Conservation (phyloP, 179 eudicot species). For the Sideroxylon spinosum region DNA sequence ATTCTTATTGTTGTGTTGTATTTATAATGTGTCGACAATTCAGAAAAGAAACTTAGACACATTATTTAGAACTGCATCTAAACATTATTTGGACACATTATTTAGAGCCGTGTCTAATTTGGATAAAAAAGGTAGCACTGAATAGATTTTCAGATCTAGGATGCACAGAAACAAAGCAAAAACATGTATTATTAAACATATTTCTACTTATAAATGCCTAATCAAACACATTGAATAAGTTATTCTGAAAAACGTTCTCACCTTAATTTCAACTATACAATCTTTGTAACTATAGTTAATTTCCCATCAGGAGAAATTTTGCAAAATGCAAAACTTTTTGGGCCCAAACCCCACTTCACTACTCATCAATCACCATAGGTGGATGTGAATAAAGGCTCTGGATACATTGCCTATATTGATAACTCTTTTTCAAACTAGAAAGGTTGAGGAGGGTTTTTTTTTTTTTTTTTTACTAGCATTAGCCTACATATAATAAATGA, state of each 20-base stretch:
- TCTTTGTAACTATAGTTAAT: background rate
- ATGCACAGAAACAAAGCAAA: background rate
- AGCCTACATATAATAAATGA: too few relatives aligned
- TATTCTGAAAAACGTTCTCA: too few relatives aligned
- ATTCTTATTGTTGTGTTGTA: background rate
- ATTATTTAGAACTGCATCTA: too few relatives aligned
- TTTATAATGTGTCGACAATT: too few relatives aligned
- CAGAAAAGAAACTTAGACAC: too few relatives aligned
- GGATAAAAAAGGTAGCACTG: too few relatives aligned
- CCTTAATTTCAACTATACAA: too few relatives aligned
- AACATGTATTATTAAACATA: background rate
- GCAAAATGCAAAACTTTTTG: background rate
- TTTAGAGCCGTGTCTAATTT: too few relatives aligned
- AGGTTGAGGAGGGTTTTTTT: background rate
- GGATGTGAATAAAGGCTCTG: background rate
- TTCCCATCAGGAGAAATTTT: slow-evolving; percentile 8
- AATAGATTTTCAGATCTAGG: too few relatives aligned
- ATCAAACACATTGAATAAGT: background rate
- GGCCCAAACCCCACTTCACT: background rate
- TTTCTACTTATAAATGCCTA: background rate
- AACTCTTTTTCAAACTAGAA: slow-evolving; percentile 3
- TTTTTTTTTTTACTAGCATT: too few relatives aligned
- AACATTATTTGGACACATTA: too few relatives aligned
- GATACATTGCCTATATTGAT: background rate
- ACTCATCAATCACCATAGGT: background rate